Evolutionary conservation across 139 green algal species (phyloP).

Genomic region (Parachlorella kessleri): DNA sequence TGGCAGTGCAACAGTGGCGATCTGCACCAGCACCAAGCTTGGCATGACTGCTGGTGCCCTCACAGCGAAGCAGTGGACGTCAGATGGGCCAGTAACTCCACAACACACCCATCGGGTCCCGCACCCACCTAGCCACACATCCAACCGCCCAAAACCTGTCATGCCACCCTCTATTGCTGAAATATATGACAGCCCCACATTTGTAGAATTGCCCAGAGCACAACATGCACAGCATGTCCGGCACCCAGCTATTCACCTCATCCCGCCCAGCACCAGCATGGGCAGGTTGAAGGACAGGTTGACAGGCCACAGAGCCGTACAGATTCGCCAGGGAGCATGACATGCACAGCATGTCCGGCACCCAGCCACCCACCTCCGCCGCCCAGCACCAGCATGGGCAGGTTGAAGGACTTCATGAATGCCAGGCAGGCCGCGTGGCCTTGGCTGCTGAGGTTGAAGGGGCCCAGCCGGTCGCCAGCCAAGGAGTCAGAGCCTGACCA

Average conservation of each 20-base stretch:
- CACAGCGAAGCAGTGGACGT: background rate
- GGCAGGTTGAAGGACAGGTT: constrained; percentile 66
- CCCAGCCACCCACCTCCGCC: constrained; percentile 60
- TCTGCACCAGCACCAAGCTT: background rate
- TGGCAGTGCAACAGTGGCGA: background rate
- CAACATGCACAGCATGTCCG: background rate
- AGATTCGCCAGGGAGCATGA: background rate
- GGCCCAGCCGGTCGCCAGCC: constrained; percentile 87
- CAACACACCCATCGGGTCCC: too few species aligned
- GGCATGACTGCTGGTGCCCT: background rate
- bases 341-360: background rate
- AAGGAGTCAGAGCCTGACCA: constrained; percentile 87
- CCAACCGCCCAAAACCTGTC: too few species aligned
- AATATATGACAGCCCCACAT: too few species aligned
- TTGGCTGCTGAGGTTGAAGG: constrained; percentile 86
- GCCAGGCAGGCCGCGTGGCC: constrained; percentile 87
- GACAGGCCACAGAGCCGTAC: too few species aligned
- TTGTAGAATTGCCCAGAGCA: too few species aligned
- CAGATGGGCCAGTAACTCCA: too few species aligned
- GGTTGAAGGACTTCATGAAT: constrained; percentile 74
- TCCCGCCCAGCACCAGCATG: constrained; percentile 77
- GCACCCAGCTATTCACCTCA: constrained; percentile 43
- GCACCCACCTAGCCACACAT: too few species aligned
- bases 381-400: constrained; percentile 73
- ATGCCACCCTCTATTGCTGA: too few species aligned